phyloP scores from a whole-genome alignment of 2,329 filamentous ascomycete species.

The Trichoderma sp. region DNA sequence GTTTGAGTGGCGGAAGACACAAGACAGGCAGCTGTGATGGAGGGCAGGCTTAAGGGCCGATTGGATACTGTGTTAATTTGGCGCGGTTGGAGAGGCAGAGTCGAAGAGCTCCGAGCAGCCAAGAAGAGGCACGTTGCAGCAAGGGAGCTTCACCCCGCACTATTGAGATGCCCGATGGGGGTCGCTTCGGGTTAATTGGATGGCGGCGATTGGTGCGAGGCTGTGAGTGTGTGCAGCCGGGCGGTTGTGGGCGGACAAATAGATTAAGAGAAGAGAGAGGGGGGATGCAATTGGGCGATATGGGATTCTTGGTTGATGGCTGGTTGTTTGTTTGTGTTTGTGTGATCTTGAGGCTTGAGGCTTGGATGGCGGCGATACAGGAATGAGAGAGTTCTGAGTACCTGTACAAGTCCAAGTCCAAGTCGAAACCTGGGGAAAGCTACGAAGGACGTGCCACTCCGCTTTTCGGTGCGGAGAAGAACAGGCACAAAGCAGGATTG shows the following conservation, averaged over 20 bases:
- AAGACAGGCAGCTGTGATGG: slow-evolving; percentile 23
- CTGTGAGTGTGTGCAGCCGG: neutral
- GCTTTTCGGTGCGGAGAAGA: slow-evolving; percentile 17
- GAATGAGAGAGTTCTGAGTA: neutral
- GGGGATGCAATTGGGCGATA: neutral
- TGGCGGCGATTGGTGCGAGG: neutral
- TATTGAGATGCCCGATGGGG: slow-evolving; percentile 17
- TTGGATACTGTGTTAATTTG: slow-evolving; percentile 27
- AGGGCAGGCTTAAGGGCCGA: slow-evolving; percentile 33
- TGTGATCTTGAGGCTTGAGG: neutral
- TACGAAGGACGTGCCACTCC: neutral
- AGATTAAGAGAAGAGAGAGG: neutral
- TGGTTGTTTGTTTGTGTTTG: neutral
- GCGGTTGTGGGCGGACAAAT: neutral
- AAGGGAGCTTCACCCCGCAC: slow-evolving; percentile 28
- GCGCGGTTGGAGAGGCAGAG: neutral
- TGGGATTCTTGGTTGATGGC: neutral
- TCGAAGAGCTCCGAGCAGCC: slow-evolving; percentile 1
- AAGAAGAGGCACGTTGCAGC: slow-evolving; percentile 23
- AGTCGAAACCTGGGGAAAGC: slow-evolving; percentile 21
- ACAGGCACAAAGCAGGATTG: slow-evolving; percentile 2
- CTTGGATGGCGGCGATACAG: neutral
- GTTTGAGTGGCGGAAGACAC: slow-evolving; percentile 8
- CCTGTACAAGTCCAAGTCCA: neutral
- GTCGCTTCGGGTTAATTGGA: neutral